phyloP scores from a whole-genome alignment of 1,139 yeast genomes.

The Citeromyces siamensis region DNA sequence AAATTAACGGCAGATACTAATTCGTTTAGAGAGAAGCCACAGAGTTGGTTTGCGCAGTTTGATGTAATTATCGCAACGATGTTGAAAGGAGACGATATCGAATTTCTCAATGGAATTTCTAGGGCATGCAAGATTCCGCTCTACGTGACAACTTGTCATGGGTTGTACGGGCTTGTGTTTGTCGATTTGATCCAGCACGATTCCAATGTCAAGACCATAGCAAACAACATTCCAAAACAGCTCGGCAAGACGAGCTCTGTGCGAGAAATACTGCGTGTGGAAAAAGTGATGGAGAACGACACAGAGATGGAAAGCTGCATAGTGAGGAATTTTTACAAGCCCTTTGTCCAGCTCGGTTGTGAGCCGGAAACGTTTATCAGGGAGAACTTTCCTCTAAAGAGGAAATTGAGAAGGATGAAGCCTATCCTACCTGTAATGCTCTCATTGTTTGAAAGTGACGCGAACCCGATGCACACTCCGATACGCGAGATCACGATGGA shows the following conservation, averaged over 20 bases:
- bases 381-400: slow-evolving; percentile 23
- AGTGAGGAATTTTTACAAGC: slow-evolving; percentile 38
- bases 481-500: slow-evolving; percentile 7
- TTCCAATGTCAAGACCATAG: slow-evolving; percentile 40
- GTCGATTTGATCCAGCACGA: slow-evolving; percentile 64
- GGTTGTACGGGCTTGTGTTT: slow-evolving; percentile 73
- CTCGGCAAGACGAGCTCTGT: slow-evolving; percentile 34
- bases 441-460: slow-evolving; percentile 31
- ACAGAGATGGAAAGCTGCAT: slow-evolving; percentile 36
- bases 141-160: slow-evolving; percentile 60
- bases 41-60: slow-evolving; percentile 38
- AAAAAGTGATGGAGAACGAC: slow-evolving; percentile 25
- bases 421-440: slow-evolving; percentile 52
- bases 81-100: slow-evolving; percentile 27
- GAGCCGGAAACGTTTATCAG: slow-evolving; percentile 14
- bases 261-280: slow-evolving; percentile 40
- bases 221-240: slow-evolving; percentile 29
- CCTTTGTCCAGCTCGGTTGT: slow-evolving; percentile 24
- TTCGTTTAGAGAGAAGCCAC: slow-evolving; percentile 19
- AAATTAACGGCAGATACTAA: slow-evolving; percentile 29
- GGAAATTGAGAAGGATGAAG: slow-evolving; percentile 41
- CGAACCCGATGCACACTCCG: slow-evolving; percentile 10
- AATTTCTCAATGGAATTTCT: slow-evolving; percentile 36
- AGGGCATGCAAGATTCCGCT: slow-evolving; percentile 50
- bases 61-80: slow-evolving; percentile 75